Percentiles rank a stretch among this genome's conserved stretches.
Evolutionary conservation across 2,329 filamentous ascomycete genomes (phyloP).

Genomic region (Canariomyces notabilis): DNA sequence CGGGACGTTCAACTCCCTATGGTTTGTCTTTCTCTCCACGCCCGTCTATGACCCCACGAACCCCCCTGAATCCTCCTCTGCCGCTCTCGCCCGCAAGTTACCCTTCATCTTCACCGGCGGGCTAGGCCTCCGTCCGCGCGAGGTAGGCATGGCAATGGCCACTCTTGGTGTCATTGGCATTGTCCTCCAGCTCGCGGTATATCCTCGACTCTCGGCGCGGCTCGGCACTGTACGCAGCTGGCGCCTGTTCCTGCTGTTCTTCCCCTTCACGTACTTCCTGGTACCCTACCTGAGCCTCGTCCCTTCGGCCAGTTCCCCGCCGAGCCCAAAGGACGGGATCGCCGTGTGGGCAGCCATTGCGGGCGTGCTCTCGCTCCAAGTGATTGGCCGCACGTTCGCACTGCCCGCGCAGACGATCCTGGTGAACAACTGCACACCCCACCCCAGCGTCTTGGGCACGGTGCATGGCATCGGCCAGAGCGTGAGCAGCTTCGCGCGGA

Average conservation of each 20-base stretch:
- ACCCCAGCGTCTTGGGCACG: conserved; percentile 53
- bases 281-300: conserved; percentile 68
- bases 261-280: conserved; percentile 64
- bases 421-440: conserved; percentile 56
- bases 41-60: conserved; percentile 49
- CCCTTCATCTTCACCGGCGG: conserved; percentile 68
- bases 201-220: conserved; percentile 60
- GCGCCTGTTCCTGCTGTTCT: conserved; percentile 63
- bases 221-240: conserved; percentile 66
- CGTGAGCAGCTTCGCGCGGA: conserved; percentile 53
- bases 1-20: conserved; percentile 70
- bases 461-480: conserved; percentile 55
- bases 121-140: conserved; percentile 64
- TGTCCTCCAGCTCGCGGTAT: conserved; percentile 64
- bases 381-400: conserved; percentile 66
- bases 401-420: conserved; percentile 55
- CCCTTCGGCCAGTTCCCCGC: conserved; percentile 48
- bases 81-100: conserved; percentile 34
- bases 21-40: conserved; percentile 72
- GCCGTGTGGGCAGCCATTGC: conserved; percentile 62
- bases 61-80: conserved; percentile 26
- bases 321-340: conserved; percentile 48
- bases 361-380: conserved; percentile 60
- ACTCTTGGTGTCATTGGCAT: conserved; percentile 74
- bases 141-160: conserved; percentile 73